Percentiles rank a stretch among this genome's conserved stretches.
Conservation (phyloP, 306 rosid genomes). For the Spatholobus suberectus region DNA sequence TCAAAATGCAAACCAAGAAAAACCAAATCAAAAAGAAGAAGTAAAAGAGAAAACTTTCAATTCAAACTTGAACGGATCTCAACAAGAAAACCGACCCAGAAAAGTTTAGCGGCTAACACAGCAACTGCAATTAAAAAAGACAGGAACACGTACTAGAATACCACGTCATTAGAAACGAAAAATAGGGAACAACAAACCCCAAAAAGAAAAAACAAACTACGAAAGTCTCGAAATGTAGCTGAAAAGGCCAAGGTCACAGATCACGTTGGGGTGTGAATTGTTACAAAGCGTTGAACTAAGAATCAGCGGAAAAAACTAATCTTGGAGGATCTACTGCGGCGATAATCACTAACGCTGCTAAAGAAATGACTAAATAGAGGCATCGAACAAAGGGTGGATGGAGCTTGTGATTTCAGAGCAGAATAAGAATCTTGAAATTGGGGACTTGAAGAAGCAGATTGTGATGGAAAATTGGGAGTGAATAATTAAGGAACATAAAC, state of each 20-base stretch:
- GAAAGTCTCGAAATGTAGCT: slow-evolving; percentile 64
- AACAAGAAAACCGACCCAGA: slow-evolving; percentile 34
- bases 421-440: slow-evolving; percentile 39
- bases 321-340: slow-evolving; percentile 56
- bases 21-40: background rate
- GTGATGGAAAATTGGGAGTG: slow-evolving; percentile 31
- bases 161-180: slow-evolving; percentile 35
- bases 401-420: slow-evolving; percentile 29
- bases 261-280: slow-evolving; percentile 47
- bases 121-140: slow-evolving; percentile 26
- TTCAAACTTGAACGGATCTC: slow-evolving; percentile 16
- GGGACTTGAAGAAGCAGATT: slow-evolving; percentile 39
- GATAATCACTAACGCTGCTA: slow-evolving; percentile 53
- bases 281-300: slow-evolving; percentile 26
- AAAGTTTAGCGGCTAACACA: slow-evolving; percentile 33
- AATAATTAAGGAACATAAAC: slow-evolving; percentile 12
- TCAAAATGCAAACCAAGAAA: slow-evolving; percentile 39
- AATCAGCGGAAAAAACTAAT: slow-evolving; percentile 41
- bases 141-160: slow-evolving; percentile 28
- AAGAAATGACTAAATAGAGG: slow-evolving; percentile 3
- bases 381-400: background rate
- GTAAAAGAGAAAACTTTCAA: slow-evolving; percentile 37
- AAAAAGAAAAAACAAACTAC: background rate
- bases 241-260: slow-evolving; percentile 53
- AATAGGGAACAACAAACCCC: background rate